Percentiles rank a stretch among this genome's conserved stretches.
Evolutionary conservation across 208 protist genomes (phyloP).

Genomic region (Angomonas ambiguus): DNA sequence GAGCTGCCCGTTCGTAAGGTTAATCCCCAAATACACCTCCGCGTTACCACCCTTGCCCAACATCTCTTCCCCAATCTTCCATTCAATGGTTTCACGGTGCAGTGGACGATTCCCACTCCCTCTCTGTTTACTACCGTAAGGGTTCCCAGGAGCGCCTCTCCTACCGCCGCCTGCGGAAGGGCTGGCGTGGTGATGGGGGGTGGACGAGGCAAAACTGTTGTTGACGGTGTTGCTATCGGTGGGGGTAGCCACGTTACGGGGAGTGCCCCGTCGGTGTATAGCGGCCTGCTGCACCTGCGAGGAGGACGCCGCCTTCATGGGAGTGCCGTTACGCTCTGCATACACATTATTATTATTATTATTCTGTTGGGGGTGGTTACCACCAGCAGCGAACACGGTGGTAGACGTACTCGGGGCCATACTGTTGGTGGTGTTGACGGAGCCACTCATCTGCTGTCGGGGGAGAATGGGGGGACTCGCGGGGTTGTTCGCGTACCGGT

Average conservation of each 20-base stretch:
- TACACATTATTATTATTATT: slow-evolving; percentile 15
- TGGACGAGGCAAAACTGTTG: slow-evolving; percentile 3
- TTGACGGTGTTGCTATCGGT: slow-evolving; percentile 31
- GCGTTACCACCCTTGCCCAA: slow-evolving; percentile 88
- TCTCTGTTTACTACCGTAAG: slow-evolving; percentile 9
- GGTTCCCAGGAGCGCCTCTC: background rate
- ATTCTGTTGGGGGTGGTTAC: background rate
- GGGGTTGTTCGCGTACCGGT: slow-evolving; percentile 14
- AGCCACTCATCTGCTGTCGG: slow-evolving; percentile 15
- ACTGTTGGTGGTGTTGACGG: slow-evolving; percentile 14
- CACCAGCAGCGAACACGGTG: too few relatives aligned
- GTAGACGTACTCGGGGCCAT: background rate
- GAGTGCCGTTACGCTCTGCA: background rate
- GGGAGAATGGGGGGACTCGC: slow-evolving; percentile 20
- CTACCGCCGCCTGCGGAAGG: too few relatives aligned
- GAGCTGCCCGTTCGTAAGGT: slow-evolving; percentile 86
- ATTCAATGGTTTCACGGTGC: slow-evolving; percentile 81
- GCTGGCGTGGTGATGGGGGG: background rate
- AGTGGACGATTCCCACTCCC: slow-evolving; percentile 25
- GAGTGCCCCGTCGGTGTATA: slow-evolving; percentile 26
- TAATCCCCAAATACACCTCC: slow-evolving; percentile 88
- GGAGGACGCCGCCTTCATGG: background rate
- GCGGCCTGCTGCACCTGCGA: background rate
- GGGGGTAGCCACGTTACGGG: slow-evolving; percentile 32
- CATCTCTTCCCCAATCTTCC: slow-evolving; percentile 89